Base-by-base conservation (phyloP, 164 flowering plant genomes). In the Echeveria elegans region DNA sequence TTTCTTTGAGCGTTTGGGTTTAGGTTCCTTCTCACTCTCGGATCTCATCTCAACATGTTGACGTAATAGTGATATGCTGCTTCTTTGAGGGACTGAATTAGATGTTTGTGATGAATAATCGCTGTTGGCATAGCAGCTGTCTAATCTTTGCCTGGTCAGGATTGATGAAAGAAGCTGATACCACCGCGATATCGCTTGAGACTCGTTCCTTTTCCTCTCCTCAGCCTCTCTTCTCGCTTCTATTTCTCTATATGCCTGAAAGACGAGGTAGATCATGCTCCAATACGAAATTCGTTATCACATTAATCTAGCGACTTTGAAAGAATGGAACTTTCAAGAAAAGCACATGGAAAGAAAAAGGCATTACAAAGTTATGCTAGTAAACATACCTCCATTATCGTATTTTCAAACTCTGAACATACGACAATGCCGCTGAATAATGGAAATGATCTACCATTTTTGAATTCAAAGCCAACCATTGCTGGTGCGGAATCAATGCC, bases 391-490 rank as follows among this genome's bases (percentile, higher is more conserved):
- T 86, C 95, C 69, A 94, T 66, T 69, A 94, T 78, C 29, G 86
- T 86, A 78, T 85, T 86, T 78, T 80, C 85, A 69, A 86, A 91
- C 82, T 94, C 99, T 1, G 83, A 24, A 66, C 99, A 94, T 18
- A 89, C 90, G 65, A 94, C 99, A 66, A 94, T 81, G 59, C 97
- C 99, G 62, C 91, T 95, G 75, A 70, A 88, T 41, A 83, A 74
- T 23, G 99, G 97, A 73, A 75, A 3, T 28, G 93, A 81, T 3
- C 83, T 84, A 24, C 97, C 97, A 73, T 89, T 88, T 70, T 86
- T 87, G 73, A 86, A 91, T 61, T 94, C 99, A 77, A 94, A 94
- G 40, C 99, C 99, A 79, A 94, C 97, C 97, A 94, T 89, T 29
- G 99, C 99, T 65, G 93, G 93, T 56, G 99, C 97, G 81, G 76